Percentiles rank a stretch among this genome's conserved stretches.
phyloP scores from a whole-genome alignment of 2,329 filamentous ascomycete genomes.

The Xylogone sp. region DNA sequence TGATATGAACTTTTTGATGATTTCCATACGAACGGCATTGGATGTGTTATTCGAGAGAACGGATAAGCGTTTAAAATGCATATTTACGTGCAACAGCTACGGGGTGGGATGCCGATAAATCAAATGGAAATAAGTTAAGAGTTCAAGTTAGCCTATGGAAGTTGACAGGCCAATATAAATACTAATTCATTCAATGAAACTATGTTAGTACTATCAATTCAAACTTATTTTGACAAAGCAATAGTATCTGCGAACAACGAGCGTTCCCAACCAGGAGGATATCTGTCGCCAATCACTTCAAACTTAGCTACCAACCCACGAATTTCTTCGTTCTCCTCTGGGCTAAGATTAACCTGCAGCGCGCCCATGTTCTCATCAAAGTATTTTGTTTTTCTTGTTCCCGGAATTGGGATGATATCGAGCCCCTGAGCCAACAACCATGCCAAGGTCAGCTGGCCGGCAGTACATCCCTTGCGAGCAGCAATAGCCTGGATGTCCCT shows the following conservation, averaged over 20 bases:
- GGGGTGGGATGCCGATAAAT: no score
- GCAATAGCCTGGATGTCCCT: conserved; percentile 41
- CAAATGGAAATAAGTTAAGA: no score
- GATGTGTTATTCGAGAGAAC: no score
- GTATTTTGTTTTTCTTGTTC: conserved; percentile 1
- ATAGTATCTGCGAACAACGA: not conserved
- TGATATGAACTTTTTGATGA: no score
- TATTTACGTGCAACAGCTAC: no score
- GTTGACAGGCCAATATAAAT: no score
- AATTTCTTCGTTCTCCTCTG: conserved; percentile 4
- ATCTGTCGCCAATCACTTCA: conserved; percentile 30
- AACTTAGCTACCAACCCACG: conserved; percentile 24
- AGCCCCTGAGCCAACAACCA: conserved; percentile 50
- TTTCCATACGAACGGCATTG: no score
- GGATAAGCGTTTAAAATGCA: no score
- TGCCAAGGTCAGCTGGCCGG: conserved; percentile 46
- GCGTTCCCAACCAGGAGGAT: not conserved
- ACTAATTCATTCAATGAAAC: no score
- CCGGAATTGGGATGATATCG: conserved; percentile 31
- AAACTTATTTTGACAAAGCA: no score
- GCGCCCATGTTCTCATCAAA: not conserved
- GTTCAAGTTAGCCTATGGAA: no score
- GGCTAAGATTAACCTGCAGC: not conserved
- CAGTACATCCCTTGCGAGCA: conserved; percentile 43
- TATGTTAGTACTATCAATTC: no score